phyloP scores from a whole-genome alignment of 805 yeast species.

The Naumovozyma baii region DNA sequence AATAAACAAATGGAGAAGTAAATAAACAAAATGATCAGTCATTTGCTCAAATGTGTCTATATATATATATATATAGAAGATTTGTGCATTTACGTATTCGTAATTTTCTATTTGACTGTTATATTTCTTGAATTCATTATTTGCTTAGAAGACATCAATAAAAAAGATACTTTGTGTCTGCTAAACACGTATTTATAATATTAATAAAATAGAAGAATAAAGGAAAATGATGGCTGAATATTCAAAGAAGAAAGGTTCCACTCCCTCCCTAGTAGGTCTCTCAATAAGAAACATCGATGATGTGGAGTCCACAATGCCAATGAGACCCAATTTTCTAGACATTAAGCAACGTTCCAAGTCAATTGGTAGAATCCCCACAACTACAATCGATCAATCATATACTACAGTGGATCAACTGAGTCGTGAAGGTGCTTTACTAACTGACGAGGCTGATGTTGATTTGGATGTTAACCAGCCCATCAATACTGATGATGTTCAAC shows the following conservation, averaged over 20 bases:
- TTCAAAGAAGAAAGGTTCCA: constrained; percentile 2
- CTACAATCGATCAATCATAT: constrained; percentile 10
- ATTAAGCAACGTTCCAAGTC: neutral
- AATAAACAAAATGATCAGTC: no score
- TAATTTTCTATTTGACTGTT: no score
- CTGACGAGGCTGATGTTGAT: constrained; percentile 23
- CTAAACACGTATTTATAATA: no score
- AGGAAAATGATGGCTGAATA: neutral
- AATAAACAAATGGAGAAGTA: no score
- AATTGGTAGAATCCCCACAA: neutral
- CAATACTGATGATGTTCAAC: constrained; percentile 5
- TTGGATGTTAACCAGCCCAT: constrained; percentile 13
- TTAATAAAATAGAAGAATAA: no score
- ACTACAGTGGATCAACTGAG: constrained; percentile 28
- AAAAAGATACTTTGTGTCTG: no score
- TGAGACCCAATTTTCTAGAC: neutral
- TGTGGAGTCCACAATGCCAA: neutral
- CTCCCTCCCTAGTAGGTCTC: constrained; percentile 23
- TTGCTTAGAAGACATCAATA: no score
- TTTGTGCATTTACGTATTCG: no score
- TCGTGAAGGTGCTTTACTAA: constrained; percentile 29
- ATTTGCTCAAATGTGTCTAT: no score
- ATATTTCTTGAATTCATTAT: no score
- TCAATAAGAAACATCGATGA: constrained; percentile 23
- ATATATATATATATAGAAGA: no score